A percentile compares a stretch with the other conserved stretches of the same genome.
Conservation (phyloP, 208 protist genomes). For the Naegleria fowleri region DNA sequence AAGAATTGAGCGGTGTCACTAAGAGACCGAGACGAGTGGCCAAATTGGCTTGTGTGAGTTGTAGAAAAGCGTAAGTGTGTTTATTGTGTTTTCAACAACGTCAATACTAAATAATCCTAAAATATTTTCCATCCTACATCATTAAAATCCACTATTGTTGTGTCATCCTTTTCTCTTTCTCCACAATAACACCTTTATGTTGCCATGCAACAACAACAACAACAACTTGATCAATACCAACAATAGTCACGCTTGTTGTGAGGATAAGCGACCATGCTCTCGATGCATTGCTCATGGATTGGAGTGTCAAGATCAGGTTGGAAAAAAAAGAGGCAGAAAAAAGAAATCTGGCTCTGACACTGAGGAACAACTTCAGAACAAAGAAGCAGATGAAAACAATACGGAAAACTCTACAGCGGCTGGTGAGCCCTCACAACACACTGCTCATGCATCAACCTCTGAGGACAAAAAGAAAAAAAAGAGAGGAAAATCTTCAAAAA, state of each 20-base stretch:
- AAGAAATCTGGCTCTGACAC: neutral
- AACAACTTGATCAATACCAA: neutral
- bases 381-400: neutral
- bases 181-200: no score
- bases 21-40: slow-evolving; percentile 23
- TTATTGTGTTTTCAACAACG: no score
- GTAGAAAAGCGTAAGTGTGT: neutral
- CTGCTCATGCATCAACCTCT: neutral
- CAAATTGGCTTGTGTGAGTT: slow-evolving; percentile 12
- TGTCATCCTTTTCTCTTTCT: no score
- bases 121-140: no score
- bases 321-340: slow-evolving; percentile 24
- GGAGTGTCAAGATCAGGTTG: neutral
- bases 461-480: neutral
- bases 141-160: no score
- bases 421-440: neutral
- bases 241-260: slow-evolving; percentile 15
- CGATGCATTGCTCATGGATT: slow-evolving; percentile 10
- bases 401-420: neutral
- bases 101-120: no score
- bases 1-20: neutral
- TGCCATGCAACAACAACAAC: neutral
- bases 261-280: neutral
- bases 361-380: neutral
- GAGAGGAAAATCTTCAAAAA: neutral